These are phyloP conservation scores for Kitagawia praeruptora DNA, from an alignment of 129 eudicot genomes.

Conservation along the genomic window DNA sequence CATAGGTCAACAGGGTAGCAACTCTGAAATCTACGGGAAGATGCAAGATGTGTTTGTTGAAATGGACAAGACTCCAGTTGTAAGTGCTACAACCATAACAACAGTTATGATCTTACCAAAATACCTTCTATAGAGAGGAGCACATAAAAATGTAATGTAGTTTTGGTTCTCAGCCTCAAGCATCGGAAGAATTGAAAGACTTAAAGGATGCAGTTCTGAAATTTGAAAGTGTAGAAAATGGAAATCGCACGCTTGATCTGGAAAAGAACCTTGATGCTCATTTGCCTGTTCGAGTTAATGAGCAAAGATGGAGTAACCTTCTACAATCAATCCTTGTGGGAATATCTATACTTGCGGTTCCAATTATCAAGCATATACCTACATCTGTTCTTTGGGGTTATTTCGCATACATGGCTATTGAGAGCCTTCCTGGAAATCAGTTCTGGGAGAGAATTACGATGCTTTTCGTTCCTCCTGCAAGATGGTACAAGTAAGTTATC, in stretches of 20 bases:
- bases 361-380: conserved; percentile 42
- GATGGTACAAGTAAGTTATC: conserved; percentile 58
- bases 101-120: not conserved
- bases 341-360: conserved; percentile 40
- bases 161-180: conserved; percentile 23
- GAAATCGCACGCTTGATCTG: conserved; percentile 30
- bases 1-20: conserved; percentile 31
- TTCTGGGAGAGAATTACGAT: conserved; percentile 67
- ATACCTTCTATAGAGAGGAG: not conserved
- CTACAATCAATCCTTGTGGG: conserved; percentile 68
- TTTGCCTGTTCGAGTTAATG: conserved; percentile 74
- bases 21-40: conserved; percentile 36
- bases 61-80: conserved; percentile 38
- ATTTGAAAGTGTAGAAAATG: conserved; percentile 28
- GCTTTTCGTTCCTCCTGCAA: conserved; percentile 46
- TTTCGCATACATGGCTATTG: conserved; percentile 89
- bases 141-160: not conserved
- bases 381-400: conserved; percentile 68
- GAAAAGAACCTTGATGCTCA: conserved; percentile 54
- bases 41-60: conserved; percentile 44
- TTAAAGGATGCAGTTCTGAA: conserved; percentile 63
- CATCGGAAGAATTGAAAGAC: conserved; percentile 41
- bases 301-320: conserved; percentile 74
- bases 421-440: conserved; percentile 81
- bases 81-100: conserved; percentile 13